Evolutionary conservation across 495 filamentous ascomycete genomes (phyloP).

Genomic region (Filosporella fistucella): DNA sequence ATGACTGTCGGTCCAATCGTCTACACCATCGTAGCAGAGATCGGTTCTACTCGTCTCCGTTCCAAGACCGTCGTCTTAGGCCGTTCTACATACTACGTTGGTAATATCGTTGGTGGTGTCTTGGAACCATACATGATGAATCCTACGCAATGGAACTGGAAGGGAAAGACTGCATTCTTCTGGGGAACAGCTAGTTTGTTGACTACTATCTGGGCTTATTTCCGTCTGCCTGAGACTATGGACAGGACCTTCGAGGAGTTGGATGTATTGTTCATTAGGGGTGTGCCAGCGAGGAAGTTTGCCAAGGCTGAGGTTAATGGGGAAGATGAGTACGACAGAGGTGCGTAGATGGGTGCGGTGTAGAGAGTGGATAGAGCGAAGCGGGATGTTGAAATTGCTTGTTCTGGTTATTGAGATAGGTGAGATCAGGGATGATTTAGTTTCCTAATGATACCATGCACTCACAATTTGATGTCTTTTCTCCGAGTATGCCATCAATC

Average conservation of each 20-base stretch:
- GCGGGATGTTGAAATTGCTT: too few relatives aligned
- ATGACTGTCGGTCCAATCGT: slow-evolving; percentile 52
- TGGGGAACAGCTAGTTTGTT: slow-evolving; percentile 36
- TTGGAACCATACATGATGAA: slow-evolving; percentile 63
- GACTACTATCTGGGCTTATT: slow-evolving; percentile 66
- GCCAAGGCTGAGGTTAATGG: neutral
- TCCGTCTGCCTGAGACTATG: slow-evolving; percentile 67
- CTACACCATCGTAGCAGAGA: slow-evolving; percentile 29
- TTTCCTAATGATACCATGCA: too few relatives aligned
- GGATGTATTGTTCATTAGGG: slow-evolving; percentile 56
- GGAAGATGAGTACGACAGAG: neutral
- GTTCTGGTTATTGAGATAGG: too few relatives aligned
- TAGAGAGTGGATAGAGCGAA: too few relatives aligned
- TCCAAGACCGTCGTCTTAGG: slow-evolving; percentile 11
- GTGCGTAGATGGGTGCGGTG: too few relatives aligned
- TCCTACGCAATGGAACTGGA: slow-evolving; percentile 63
- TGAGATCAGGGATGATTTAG: too few relatives aligned
- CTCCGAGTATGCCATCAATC: too few relatives aligned
- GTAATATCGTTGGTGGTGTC: neutral
- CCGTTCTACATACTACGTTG: slow-evolving; percentile 44
- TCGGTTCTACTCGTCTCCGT: slow-evolving; percentile 12
- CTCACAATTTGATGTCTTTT: too few relatives aligned
- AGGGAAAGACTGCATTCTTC: slow-evolving; percentile 35
- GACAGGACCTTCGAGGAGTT: slow-evolving; percentile 71
- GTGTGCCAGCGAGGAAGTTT: neutral